Conservation (phyloP, 1,139 yeast species). For the Candida gigantensis region DNA sequence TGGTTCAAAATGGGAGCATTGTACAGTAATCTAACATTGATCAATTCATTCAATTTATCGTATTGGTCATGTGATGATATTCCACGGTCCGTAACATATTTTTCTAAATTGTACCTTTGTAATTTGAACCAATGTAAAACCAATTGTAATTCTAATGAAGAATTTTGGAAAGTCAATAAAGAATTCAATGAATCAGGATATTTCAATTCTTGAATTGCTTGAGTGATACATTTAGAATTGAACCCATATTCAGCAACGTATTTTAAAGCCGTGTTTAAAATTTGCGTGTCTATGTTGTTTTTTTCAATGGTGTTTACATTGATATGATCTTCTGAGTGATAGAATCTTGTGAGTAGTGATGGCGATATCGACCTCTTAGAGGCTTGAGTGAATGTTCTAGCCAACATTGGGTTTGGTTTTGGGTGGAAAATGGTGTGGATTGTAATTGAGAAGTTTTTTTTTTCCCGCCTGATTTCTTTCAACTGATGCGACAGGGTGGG, state of each 20-base stretch:
- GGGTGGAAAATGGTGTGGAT: too few species aligned
- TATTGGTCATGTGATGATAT: constrained; percentile 49
- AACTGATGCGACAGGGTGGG: too few species aligned
- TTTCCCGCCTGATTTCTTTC: too few species aligned
- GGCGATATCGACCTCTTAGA: constrained; percentile 1
- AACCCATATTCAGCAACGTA: constrained; percentile 75
- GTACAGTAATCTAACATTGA: constrained; percentile 61
- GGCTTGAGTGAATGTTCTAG: not conserved
- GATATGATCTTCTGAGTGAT: constrained; percentile 42
- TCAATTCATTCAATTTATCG: constrained; percentile 55
- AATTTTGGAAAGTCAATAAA: constrained; percentile 44
- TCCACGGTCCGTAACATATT: constrained; percentile 23
- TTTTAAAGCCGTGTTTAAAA: constrained; percentile 38
- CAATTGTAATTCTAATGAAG: constrained; percentile 45
- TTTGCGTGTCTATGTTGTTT: constrained; percentile 32
- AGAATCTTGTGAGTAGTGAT: constrained; percentile 14
- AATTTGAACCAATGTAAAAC: constrained; percentile 46
- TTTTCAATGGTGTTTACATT: constrained; percentile 34
- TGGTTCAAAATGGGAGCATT: constrained; percentile 56
- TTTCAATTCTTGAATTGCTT: constrained; percentile 61
- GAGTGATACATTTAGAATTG: constrained; percentile 55
- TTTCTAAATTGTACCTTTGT: constrained; percentile 35
- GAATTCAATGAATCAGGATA: constrained; percentile 69
- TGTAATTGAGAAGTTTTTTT: too few species aligned
- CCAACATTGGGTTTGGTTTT: not conserved